Evolutionary conservation across 2,329 filamentous ascomycete species (phyloP).

Genomic region (Ambrosiella beaveri): DNA sequence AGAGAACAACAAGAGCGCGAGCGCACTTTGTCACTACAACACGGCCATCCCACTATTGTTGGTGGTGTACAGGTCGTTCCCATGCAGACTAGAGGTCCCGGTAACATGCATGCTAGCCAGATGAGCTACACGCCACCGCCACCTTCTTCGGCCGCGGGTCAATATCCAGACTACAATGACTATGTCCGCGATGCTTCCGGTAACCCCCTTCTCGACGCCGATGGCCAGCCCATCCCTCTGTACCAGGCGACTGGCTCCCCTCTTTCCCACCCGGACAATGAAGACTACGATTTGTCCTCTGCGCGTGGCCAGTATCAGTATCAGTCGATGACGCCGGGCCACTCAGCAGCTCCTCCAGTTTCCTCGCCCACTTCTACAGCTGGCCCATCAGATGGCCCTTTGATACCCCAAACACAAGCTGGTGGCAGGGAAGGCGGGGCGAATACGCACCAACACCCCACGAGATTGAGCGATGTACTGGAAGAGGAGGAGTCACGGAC

Average conservation of each 20-base stretch:
- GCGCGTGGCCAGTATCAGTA: constrained; percentile 19
- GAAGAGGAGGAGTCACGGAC: constrained; percentile 71
- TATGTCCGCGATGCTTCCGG: constrained; percentile 17
- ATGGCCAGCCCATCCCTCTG: constrained; percentile 16
- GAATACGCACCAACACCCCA: constrained; percentile 80
- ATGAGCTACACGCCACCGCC: constrained; percentile 13
- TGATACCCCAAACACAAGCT: not conserved
- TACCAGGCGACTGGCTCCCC: constrained; percentile 8
- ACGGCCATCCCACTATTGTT: constrained; percentile 74
- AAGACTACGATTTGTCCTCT: constrained; percentile 21
- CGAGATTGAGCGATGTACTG: constrained; percentile 71
- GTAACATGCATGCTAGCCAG: constrained; percentile 13
- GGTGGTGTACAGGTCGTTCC: constrained; percentile 91
- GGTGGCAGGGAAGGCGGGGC: constrained; percentile 38
- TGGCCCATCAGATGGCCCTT: constrained; percentile 1
- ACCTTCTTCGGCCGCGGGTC: constrained; percentile 13
- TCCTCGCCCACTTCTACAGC: constrained; percentile 6
- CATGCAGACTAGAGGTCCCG: constrained; percentile 45
- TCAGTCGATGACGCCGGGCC: constrained; percentile 2
- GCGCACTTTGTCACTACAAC: constrained; percentile 65
- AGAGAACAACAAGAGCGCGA: constrained; percentile 88
- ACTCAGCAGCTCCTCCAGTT: constrained; percentile 6
- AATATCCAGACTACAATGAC: not conserved
- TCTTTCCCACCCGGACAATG: constrained; percentile 8
- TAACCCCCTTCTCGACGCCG: constrained; percentile 15